Conservation (phyloP, 192 early-diverging fungal genomes). For the Coemansia sp. region DNA sequence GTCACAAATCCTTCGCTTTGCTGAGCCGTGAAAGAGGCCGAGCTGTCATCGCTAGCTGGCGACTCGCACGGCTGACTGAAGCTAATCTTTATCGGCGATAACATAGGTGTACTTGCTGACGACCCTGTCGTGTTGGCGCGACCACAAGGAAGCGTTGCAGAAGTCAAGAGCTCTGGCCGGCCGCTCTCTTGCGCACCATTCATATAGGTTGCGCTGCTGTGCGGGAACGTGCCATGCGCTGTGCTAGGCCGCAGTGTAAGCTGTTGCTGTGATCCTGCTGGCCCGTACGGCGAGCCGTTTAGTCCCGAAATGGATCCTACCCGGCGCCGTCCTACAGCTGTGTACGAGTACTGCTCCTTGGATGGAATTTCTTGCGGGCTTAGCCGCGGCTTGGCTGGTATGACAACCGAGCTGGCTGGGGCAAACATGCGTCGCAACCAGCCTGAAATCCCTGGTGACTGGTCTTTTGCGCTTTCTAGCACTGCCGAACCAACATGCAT, state of each 20-base stretch:
- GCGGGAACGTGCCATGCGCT: conserved; percentile 26
- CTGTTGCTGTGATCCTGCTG: not conserved
- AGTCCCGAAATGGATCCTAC: conserved; percentile 16
- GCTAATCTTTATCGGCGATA: conserved; percentile 12
- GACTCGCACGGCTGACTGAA: conserved; percentile 8
- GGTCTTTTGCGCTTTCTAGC: conserved; percentile 10
- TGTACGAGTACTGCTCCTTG: conserved; percentile 53
- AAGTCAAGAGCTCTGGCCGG: not conserved
- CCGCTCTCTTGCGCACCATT: not conserved
- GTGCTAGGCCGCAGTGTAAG: conserved; percentile 25
- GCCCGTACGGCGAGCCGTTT: conserved; percentile 2
- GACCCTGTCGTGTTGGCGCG: conserved; percentile 26
- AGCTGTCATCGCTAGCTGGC: not conserved
- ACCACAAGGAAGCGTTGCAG: conserved; percentile 6
- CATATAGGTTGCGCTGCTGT: conserved; percentile 2
- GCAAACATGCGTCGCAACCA: conserved; percentile 51
- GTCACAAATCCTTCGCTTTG: conserved; percentile 1
- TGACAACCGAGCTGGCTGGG: conserved; percentile 8
- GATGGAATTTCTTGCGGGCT: conserved; percentile 33
- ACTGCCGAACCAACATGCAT: not conserved
- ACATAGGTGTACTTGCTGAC: conserved; percentile 3
- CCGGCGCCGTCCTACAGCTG: conserved; percentile 26
- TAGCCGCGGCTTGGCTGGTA: conserved; percentile 23
- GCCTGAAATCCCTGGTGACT: conserved; percentile 35
- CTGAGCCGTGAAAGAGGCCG: not conserved